A percentile compares a stretch with the other conserved stretches of the same genome.
phyloP scores from a whole-genome alignment of 371 early-diverging fungal species.

The Hamiltosporidium tvaerminnensis region DNA sequence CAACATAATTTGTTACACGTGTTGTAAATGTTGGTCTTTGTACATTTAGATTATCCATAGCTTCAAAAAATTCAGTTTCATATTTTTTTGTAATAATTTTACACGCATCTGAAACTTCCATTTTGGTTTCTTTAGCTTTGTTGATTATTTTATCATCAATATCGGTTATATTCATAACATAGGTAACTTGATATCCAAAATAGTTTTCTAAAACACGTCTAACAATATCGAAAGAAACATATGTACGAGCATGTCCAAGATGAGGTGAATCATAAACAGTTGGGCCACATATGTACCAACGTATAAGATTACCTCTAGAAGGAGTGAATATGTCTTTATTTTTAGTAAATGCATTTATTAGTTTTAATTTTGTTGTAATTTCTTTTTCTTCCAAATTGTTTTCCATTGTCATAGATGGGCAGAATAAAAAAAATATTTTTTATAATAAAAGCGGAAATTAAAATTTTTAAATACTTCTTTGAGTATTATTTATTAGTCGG shows the following conservation, averaged over 20 bases:
- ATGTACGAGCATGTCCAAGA: conserved; percentile 91
- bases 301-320: conserved; percentile 60
- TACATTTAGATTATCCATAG: conserved; percentile 73
- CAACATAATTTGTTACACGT: conserved; percentile 88
- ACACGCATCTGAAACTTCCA: not conserved
- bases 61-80: conserved; percentile 77
- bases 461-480: too few relatives aligned
- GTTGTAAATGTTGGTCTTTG: conserved; percentile 76
- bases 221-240: conserved; percentile 79
- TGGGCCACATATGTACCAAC: conserved; percentile 95
- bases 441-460: too few relatives aligned
- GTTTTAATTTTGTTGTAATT: not conserved
- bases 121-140: conserved; percentile 32
- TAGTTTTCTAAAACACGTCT: conserved; percentile 82
- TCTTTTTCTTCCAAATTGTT: too few relatives aligned
- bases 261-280: conserved; percentile 95
- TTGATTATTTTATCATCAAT: conserved; percentile 82
- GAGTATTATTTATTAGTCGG: too few relatives aligned
- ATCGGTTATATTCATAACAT: conserved; percentile 96
- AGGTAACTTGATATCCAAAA: conserved; percentile 75
- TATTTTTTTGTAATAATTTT: conserved; percentile 8
- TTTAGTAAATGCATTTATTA: conserved; percentile 7
- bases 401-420: too few relatives aligned
- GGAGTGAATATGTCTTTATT: conserved; percentile 68
- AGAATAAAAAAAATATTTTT: too few relatives aligned